These are phyloP conservation scores for Clitopilus hobsonii DNA, from an alignment of 768 basidiomycete genomes.

Conservation along the genomic window DNA sequence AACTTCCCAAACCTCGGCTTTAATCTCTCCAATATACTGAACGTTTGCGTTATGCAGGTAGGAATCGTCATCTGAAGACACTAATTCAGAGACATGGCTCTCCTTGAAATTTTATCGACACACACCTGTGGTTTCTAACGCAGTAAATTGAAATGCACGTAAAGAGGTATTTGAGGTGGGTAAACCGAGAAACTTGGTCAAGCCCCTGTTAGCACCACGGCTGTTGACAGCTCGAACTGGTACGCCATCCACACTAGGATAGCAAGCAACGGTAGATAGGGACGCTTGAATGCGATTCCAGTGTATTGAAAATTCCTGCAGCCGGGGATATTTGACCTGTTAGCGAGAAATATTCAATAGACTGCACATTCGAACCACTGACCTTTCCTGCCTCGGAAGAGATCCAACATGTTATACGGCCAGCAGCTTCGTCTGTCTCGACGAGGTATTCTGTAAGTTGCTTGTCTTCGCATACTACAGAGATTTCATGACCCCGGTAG, in stretches of 20 bases:
- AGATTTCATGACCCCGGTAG: constrained; percentile 7
- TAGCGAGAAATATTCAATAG: too few species aligned
- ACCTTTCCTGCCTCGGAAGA: constrained; percentile 19
- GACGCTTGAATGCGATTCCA: constrained; percentile 3
- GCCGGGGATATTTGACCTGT: background rate
- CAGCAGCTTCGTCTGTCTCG: constrained; percentile 5
- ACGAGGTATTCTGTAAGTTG: constrained; percentile 11
- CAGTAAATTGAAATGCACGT: constrained; percentile 9
- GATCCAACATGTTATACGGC: constrained; percentile 16
- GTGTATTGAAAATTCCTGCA: constrained; percentile 12
- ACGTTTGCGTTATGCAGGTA: constrained; percentile 8
- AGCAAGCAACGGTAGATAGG: background rate
- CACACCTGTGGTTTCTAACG: constrained; percentile 9
- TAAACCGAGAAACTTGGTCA: background rate
- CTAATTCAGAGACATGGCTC: too few species aligned
- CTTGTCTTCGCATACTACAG: constrained; percentile 10
- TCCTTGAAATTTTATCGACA: too few species aligned
- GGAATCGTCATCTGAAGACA: constrained; percentile 20
- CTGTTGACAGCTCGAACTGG: background rate
- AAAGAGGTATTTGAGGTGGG: background rate
- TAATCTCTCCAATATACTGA: constrained; percentile 15
- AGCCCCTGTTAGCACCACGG: background rate
- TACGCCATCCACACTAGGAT: constrained; percentile 7
- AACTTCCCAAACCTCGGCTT: constrained; percentile 3
- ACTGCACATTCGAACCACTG: too few species aligned